Percentiles rank a stretch among this genome's conserved stretches.
Evolutionary conservation across 2,329 filamentous ascomycete genomes (phyloP).

Genomic region (Sporothrix brasiliensis): DNA sequence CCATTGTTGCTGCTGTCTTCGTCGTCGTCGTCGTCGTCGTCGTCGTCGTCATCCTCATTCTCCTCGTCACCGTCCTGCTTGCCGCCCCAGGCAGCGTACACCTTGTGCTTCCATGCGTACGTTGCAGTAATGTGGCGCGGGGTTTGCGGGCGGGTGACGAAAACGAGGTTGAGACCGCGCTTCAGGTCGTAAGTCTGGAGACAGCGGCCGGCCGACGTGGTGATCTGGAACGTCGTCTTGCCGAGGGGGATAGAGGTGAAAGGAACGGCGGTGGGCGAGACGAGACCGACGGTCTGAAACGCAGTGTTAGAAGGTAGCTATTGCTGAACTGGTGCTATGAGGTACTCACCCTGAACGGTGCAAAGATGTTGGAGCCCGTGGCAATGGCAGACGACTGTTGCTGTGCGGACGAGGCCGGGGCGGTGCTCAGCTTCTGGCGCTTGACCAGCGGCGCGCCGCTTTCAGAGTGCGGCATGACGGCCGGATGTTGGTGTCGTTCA

Average conservation of each 20-base stretch:
- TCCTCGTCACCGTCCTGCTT: slow-evolving; percentile 22
- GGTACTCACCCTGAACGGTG: slow-evolving; percentile 78
- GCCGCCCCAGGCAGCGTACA: slow-evolving; percentile 89
- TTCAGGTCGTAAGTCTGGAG: slow-evolving; percentile 96
- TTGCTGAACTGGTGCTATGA: not conserved
- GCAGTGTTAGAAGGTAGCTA: not conserved
- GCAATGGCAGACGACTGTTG: slow-evolving; percentile 47
- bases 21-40: not conserved
- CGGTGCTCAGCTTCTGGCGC: slow-evolving; percentile 65
- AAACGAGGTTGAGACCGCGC: slow-evolving; percentile 86
- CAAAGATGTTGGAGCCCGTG: slow-evolving; percentile 78
- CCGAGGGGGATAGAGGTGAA: slow-evolving; percentile 88
- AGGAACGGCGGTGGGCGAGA: slow-evolving; percentile 86
- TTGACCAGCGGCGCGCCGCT: slow-evolving; percentile 69
- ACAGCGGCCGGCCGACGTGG: slow-evolving; percentile 85
- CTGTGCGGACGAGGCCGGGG: slow-evolving; percentile 43
- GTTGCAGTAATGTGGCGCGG: slow-evolving; percentile 84
- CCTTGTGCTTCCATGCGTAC: slow-evolving; percentile 79
- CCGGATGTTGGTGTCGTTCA: not conserved
- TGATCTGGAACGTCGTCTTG: slow-evolving; percentile 95
- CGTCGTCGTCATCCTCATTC: not conserved
- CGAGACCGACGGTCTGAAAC: slow-evolving; percentile 80
- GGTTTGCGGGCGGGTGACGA: slow-evolving; percentile 88
- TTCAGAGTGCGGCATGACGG: slow-evolving; percentile 59
- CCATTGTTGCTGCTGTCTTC: not conserved